phyloP scores from a whole-genome alignment of 1,284 basidiomycete genomes.

The Mycosarcoma maydis region DNA sequence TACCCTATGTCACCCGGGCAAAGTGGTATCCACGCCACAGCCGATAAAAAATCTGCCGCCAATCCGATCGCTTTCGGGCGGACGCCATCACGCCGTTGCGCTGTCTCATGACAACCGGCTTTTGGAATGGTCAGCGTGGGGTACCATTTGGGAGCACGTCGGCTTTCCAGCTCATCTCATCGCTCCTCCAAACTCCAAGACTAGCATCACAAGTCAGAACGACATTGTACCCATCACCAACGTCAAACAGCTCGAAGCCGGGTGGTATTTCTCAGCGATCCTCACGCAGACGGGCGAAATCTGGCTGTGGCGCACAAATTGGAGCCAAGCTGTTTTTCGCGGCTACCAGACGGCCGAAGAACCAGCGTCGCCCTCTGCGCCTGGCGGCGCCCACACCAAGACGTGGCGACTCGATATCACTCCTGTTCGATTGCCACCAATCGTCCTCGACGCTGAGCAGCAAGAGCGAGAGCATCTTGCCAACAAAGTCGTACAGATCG shows the following conservation, averaged over 20 bases:
- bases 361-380: too few relatives aligned
- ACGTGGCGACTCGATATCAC: too few relatives aligned
- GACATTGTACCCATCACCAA: not conserved
- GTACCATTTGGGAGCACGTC: slow-evolving; percentile 18
- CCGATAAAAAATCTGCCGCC: slow-evolving; percentile 16
- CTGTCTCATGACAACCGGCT: slow-evolving; percentile 65
- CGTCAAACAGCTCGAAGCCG: slow-evolving; percentile 51
- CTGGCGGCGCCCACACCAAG: too few relatives aligned
- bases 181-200: not conserved
- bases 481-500: slow-evolving; percentile 28
- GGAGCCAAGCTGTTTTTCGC: slow-evolving; percentile 4
- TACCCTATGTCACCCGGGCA: slow-evolving; percentile 3
- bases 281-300: slow-evolving; percentile 22
- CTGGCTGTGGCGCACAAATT: slow-evolving; percentile 21
- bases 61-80: slow-evolving; percentile 69
- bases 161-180: slow-evolving; percentile 4
- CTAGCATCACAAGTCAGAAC: not conserved
- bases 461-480: not conserved
- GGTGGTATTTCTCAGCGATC: slow-evolving; percentile 45
- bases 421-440: slow-evolving; percentile 12
- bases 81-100: slow-evolving; percentile 76
- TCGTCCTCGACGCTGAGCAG: not conserved
- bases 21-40: not conserved
- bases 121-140: slow-evolving; percentile 51
- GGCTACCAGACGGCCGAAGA: too few relatives aligned